These are phyloP conservation scores for Papilionanthe hybrid DNA, from an alignment of 116 monocot species.

Conservation along the genomic window DNA sequence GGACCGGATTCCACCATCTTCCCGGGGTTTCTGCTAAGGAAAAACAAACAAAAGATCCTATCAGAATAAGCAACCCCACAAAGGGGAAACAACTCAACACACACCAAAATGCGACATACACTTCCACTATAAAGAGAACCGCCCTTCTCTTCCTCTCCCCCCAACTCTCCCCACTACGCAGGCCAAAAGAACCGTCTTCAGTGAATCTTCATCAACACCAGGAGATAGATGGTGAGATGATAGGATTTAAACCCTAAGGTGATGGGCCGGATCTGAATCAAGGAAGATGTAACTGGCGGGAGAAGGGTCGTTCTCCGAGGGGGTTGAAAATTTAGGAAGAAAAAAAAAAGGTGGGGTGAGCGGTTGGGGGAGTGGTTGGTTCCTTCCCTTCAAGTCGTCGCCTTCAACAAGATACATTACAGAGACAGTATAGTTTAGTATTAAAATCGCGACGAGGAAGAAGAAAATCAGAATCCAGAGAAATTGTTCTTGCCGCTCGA, in stretches of 20 bases:
- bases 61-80: slow-evolving; percentile 3
- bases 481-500: neutral
- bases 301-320: slow-evolving; percentile 10
- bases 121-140: neutral
- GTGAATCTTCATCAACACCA: slow-evolving; percentile 12
- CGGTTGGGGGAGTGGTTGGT: slow-evolving; percentile 5
- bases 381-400: slow-evolving; percentile 4
- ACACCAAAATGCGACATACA: neutral
- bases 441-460: neutral
- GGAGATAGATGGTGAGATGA: neutral
- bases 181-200: neutral
- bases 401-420: neutral
- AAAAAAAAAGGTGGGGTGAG: neutral
- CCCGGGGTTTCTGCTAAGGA: neutral
- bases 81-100: neutral
- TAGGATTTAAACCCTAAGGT: slow-evolving; percentile 1
- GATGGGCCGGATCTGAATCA: slow-evolving; percentile 8
- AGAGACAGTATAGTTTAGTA: neutral
- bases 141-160: neutral
- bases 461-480: neutral
- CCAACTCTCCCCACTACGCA: neutral
- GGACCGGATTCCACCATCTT: slow-evolving; percentile 7
- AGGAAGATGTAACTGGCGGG: neutral
- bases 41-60: neutral
- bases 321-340: slow-evolving; percentile 2